Base-by-base conservation (phyloP, 202 grass and related monocot genomes). In the Saccharum hybrid region DNA sequence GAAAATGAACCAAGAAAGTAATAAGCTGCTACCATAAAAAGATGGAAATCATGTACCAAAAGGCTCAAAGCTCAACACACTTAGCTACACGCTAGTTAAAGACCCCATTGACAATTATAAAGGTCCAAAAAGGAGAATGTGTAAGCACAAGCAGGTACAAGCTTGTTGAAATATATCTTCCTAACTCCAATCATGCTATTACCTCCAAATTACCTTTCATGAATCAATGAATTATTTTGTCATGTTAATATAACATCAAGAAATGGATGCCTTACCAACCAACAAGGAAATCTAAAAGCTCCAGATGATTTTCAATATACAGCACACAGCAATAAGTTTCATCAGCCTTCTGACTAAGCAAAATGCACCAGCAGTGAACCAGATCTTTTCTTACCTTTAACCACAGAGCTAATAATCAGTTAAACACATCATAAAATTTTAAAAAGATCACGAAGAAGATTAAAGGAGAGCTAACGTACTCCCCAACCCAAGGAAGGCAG, bases 271-370 rank as follows among this genome's bases (percentile, higher is more conserved):
- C 88, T 93, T 90, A 98, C 96, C 96, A 98, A 75, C 88, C 89
- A 89, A 98, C 87, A 68, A 98, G 96, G 81, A 96, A 98, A 85
- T 98, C 96, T 66, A 98, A 65, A 94, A 98, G 93, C 42, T 98
- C 93, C 28, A 89, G 56, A 90, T 98, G 89, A 75, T 75, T 98
- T 83, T 94, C 91, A 75, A 98, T 85, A 85, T 98, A 98, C 76
- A 94, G 82, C 67, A 92, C 86, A 3, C 93, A 96, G 71, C 89
- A 96, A 82, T 89, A 80, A 22, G 45, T 81, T 72, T 87, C 87
- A 89, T 84, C 90, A 63, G 87, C 81, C 67, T 98, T 88, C 66
- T 98, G 93, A 84, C 93, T 90, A 64, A 98, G 84, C 65, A 98
- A 94, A 83, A 98, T 81, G 78, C 87, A 83, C 96, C 96, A 98